These are phyloP conservation scores for Neocallimastix lanati DNA, from an alignment of 192 early-diverging fungal species.

Conservation along the genomic window DNA sequence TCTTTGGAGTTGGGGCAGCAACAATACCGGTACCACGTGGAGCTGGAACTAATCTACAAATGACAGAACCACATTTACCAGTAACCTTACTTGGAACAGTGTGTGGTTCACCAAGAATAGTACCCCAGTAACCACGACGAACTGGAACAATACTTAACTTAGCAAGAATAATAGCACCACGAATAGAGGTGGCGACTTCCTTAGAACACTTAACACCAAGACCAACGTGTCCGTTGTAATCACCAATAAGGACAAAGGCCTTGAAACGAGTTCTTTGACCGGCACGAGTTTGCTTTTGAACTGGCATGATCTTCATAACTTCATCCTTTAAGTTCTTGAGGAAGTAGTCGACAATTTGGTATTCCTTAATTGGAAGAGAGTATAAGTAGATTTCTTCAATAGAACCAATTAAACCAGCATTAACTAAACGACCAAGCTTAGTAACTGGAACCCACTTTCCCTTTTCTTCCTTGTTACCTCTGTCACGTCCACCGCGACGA, in stretches of 20 bases:
- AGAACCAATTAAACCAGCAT: constrained; percentile 89
- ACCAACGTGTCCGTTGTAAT: constrained; percentile 93
- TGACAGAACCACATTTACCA: constrained; percentile 58
- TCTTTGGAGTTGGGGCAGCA: constrained; percentile 93
- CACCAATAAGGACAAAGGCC: constrained; percentile 98
- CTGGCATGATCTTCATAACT: constrained; percentile 99
- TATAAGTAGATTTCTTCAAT: constrained; percentile 97
- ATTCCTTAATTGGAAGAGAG: constrained; percentile 98
- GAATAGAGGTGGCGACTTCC: constrained; percentile 97
- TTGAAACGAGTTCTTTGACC: constrained; percentile 99
- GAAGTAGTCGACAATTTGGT: constrained; percentile 94
- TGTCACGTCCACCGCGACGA: constrained; percentile 40
- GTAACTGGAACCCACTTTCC: constrained; percentile 67
- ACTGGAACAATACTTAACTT: constrained; percentile 96
- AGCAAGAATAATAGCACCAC: constrained; percentile 96
- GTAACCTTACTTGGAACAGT: constrained; percentile 96
- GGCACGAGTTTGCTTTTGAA: constrained; percentile 99
- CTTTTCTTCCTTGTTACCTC: constrained; percentile 71
- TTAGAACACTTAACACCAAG: constrained; percentile 99
- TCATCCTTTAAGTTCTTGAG: constrained; percentile 91
- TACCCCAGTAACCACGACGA: constrained; percentile 97
- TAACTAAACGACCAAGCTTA: constrained; percentile 97
- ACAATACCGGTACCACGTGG: constrained; percentile 99
- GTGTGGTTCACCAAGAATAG: constrained; percentile 88
- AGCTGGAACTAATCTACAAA: constrained; percentile 86